A percentile compares a stretch with the other conserved stretches of the same genome.
Evolutionary conservation across 139 green algal species (phyloP).

Genomic region (Desmodesmus armatus): DNA sequence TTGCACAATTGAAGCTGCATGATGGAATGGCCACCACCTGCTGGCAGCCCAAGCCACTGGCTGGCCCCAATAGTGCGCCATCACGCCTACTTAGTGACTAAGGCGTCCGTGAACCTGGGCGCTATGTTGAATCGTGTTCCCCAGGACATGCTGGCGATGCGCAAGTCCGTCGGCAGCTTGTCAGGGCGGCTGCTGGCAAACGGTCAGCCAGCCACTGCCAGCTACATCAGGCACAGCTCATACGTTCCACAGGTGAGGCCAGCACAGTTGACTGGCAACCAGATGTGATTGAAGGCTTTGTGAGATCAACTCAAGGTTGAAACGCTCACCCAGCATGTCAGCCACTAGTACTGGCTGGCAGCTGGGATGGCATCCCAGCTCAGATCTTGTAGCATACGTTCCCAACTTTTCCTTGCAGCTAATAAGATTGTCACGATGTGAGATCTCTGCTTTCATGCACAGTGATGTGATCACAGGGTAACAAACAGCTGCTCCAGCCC

Average conservation of each 20-base stretch:
- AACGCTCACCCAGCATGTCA: not conserved
- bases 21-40: too few relatives aligned
- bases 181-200: conserved; percentile 71
- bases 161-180: conserved; percentile 57
- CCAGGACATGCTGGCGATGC: conserved; percentile 63
- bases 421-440: not conserved
- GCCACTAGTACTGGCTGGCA: not conserved
- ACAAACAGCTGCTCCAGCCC: not conserved
- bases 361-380: not conserved
- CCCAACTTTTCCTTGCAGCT: not conserved
- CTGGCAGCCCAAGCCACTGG: too few relatives aligned
- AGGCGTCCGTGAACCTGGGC: conserved; percentile 66
- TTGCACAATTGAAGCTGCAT: too few relatives aligned
- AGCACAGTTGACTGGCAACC: too few relatives aligned
- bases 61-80: too few relatives aligned
- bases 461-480: too few relatives aligned
- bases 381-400: not conserved
- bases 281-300: too few relatives aligned
- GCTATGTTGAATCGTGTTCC: too few relatives aligned
- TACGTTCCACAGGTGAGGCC: conserved; percentile 63
- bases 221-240: not conserved
- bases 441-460: not conserved
- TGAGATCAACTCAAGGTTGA: too few relatives aligned
- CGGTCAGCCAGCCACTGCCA: not conserved
- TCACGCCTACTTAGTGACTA: conserved; percentile 58